Evolutionary conservation across 495 filamentous ascomycete genomes (phyloP).

Genomic region (Articulospora tetracladia): DNA sequence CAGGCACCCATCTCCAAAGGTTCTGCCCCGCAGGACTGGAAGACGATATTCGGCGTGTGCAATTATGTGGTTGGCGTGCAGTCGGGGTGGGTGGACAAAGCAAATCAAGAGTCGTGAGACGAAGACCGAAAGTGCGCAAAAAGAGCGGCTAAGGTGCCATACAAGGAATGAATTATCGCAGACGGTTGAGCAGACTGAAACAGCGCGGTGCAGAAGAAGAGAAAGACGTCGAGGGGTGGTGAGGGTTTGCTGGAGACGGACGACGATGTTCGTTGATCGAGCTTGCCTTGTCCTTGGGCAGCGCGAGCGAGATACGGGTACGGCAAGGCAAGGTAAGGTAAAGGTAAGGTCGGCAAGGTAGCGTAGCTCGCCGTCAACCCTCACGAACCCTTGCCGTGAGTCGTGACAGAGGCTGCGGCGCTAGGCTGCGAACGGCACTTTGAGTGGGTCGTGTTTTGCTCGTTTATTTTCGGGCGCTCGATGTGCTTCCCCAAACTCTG

Average conservation of each 20-base stretch:
- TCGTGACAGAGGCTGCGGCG: too few relatives aligned
- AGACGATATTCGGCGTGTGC: conserved; percentile 15
- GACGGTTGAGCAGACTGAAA: neutral
- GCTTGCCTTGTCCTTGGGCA: conserved; percentile 8
- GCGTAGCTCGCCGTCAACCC: too few relatives aligned
- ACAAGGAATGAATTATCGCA: neutral
- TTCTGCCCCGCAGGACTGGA: conserved; percentile 25
- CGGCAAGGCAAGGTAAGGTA: neutral
- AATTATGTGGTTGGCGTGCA: conserved; percentile 15
- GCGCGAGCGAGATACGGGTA: neutral
- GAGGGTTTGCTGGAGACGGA: too few relatives aligned
- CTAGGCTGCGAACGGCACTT: too few relatives aligned
- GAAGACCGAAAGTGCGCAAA: neutral
- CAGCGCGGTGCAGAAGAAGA: neutral
- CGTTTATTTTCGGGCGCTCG: neutral
- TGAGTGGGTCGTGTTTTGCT: neutral
- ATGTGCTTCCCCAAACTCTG: neutral
- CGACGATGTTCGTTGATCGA: conserved; percentile 5
- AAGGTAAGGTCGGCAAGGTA: too few relatives aligned
- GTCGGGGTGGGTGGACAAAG: conserved; percentile 15
- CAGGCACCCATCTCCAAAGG: conserved; percentile 41
- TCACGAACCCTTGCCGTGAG: too few relatives aligned
- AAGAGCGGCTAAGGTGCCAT: neutral
- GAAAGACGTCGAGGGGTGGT: neutral
- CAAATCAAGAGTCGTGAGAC: conserved; percentile 2